Conservation (phyloP, 495 filamentous ascomycete species). For the Penicillium salamii region DNA sequence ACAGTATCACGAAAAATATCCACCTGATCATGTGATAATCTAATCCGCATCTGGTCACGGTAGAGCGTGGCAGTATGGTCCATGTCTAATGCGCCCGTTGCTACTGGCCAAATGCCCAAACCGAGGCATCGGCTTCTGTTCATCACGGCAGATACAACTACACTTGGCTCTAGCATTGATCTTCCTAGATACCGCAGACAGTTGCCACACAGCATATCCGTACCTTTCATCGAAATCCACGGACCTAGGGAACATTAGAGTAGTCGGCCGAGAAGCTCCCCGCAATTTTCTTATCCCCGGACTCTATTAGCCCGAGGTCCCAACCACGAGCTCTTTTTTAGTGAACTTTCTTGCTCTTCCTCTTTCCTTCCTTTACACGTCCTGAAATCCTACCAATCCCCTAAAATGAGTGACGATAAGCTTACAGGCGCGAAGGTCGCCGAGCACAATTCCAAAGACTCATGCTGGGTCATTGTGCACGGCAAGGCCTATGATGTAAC, state of each 20-base stretch:
- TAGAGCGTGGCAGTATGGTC: neutral
- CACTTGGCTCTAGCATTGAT: too few relatives aligned
- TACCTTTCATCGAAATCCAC: neutral
- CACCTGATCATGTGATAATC: too few relatives aligned
- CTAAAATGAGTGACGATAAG: slow-evolving; percentile 37
- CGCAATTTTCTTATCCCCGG: slow-evolving; percentile 25
- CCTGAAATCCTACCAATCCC: neutral
- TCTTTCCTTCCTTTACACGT: slow-evolving; percentile 2
- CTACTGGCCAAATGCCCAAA: slow-evolving; percentile 2
- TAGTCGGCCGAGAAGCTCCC: slow-evolving; percentile 29
- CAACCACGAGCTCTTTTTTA: slow-evolving; percentile 8
- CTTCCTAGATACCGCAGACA: too few relatives aligned
- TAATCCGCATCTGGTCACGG: too few relatives aligned
- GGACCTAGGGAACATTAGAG: neutral
- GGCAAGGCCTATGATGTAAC: slow-evolving; percentile 89
- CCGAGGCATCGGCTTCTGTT: neutral
- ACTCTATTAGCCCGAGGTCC: slow-evolving; percentile 32
- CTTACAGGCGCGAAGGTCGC: slow-evolving; percentile 75
- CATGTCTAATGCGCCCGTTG: neutral
- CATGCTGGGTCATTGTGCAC: slow-evolving; percentile 83
- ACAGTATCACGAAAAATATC: too few relatives aligned
- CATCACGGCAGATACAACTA: too few relatives aligned
- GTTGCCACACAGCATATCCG: neutral
- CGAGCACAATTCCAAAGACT: slow-evolving; percentile 79
- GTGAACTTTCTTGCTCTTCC: slow-evolving; percentile 1